Percentiles rank a stretch among this genome's conserved stretches.
Evolutionary conservation across 148 eudicot species (phyloP).

Genomic region (Salicornia ramosissima): DNA sequence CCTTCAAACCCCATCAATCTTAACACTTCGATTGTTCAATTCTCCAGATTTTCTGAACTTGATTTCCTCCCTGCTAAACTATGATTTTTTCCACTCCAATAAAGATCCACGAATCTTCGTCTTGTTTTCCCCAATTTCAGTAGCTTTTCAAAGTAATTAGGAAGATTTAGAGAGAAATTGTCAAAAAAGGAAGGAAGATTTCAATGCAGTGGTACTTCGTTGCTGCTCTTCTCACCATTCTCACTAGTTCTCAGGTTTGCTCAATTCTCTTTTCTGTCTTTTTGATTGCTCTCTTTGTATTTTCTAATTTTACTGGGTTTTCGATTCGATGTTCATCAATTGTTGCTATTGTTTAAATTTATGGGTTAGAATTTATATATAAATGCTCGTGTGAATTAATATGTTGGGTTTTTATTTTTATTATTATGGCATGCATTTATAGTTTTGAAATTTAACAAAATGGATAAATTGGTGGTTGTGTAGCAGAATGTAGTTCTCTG

Average conservation of each 20-base stretch:
- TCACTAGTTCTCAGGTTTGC: slow-evolving; percentile 76
- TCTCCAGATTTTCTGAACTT: too few relatives aligned
- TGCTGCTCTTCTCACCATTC: slow-evolving; percentile 67
- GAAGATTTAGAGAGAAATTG: neutral
- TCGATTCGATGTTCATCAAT: neutral
- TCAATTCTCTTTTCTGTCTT: neutral
- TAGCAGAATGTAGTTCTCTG: neutral
- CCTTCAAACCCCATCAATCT: too few relatives aligned
- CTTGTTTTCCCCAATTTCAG: too few relatives aligned
- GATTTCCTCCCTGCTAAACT: too few relatives aligned
- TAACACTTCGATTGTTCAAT: too few relatives aligned
- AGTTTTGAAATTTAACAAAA: neutral
- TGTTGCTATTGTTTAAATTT: neutral
- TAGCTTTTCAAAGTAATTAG: neutral
- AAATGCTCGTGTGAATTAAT: neutral
- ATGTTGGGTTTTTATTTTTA: neutral
- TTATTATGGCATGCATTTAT: neutral
- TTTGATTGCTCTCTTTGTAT: neutral
- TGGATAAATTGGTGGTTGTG: neutral
- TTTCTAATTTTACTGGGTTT: neutral
- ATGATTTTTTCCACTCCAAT: too few relatives aligned
- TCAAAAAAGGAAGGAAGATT: slow-evolving; percentile 4
- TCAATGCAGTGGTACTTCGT: slow-evolving; percentile 79
- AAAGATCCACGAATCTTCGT: too few relatives aligned
- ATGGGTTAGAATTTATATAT: neutral